Percentiles rank a stretch among this genome's conserved stretches.
phyloP scores from a whole-genome alignment of 805 yeast species.

The Clavispora asparagi region DNA sequence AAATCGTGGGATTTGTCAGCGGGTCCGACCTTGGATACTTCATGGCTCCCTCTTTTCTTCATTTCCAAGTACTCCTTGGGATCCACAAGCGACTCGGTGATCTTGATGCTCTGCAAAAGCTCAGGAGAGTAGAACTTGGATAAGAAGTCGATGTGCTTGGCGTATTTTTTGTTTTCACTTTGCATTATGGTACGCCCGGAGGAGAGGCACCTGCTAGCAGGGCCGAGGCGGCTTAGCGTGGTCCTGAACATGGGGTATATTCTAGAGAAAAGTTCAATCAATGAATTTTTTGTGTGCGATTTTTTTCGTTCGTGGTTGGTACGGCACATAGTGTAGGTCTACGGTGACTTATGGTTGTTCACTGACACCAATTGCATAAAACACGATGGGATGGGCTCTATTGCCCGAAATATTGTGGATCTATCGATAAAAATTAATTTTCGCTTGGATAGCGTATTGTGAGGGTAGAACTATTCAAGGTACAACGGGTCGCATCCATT shows the following conservation, averaged over 20 bases:
- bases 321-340: neutral
- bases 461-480: too few relatives aligned
- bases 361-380: too few relatives aligned
- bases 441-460: too few relatives aligned
- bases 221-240: slow-evolving; percentile 4
- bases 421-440: too few relatives aligned
- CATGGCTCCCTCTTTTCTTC: slow-evolving; percentile 26
- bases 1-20: slow-evolving; percentile 61
- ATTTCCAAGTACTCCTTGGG: slow-evolving; percentile 53
- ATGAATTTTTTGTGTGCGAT: neutral
- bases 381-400: too few relatives aligned
- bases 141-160: slow-evolving; percentile 50
- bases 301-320: neutral
- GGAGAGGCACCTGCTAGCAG: slow-evolving; percentile 3
- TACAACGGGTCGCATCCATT: too few relatives aligned
- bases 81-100: slow-evolving; percentile 70
- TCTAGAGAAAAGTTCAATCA: neutral
- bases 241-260: slow-evolving; percentile 7
- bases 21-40: slow-evolving; percentile 57
- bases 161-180: slow-evolving; percentile 13
- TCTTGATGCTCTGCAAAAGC: slow-evolving; percentile 71
- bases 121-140: slow-evolving; percentile 78
- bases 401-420: too few relatives aligned
- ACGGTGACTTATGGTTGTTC: too few relatives aligned
- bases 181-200: neutral